These are phyloP conservation scores for Aegle marmelos DNA, from an alignment of 345 rosid species.

Conservation along the genomic window DNA sequence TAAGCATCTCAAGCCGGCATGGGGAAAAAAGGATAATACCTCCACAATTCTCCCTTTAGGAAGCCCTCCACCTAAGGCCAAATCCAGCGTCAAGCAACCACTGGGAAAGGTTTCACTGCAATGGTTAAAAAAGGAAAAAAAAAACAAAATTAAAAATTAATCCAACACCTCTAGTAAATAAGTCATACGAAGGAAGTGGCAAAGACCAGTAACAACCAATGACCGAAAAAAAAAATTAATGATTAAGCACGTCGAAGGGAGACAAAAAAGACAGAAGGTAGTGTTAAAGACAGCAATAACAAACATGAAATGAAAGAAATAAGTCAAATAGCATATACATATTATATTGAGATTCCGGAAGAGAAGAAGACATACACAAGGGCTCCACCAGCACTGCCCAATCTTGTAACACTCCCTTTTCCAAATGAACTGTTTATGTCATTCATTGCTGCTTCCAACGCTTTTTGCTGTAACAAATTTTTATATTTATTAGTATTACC, in stretches of 20 bases:
- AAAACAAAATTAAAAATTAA: neutral
- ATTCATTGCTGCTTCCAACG: slow-evolving; percentile 90
- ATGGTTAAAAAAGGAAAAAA: slow-evolving; percentile 2
- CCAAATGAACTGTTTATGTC: slow-evolving; percentile 90
- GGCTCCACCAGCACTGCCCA: slow-evolving; percentile 97
- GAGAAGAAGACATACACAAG: slow-evolving; percentile 59
- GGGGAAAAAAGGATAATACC: slow-evolving; percentile 34
- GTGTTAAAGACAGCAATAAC: neutral
- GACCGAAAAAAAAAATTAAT: neutral
- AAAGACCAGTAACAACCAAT: neutral
- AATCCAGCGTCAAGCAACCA: slow-evolving; percentile 88
- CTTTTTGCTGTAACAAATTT: slow-evolving; percentile 66
- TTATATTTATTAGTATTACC: neutral
- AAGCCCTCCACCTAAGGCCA: slow-evolving; percentile 95
- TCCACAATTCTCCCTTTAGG: slow-evolving; percentile 95
- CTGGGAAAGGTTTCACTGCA: slow-evolving; percentile 37
- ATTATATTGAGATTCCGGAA: neutral
- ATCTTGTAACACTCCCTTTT: slow-evolving; percentile 89
- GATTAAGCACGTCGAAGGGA: neutral
- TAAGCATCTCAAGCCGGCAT: neutral
- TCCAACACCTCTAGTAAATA: neutral
- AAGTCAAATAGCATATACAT: neutral
- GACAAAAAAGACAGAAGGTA: neutral
- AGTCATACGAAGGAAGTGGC: neutral
- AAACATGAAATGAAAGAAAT: neutral